Conservation (phyloP, 106 monocot genomes). For the Phalaenopsis aphrodite region DNA sequence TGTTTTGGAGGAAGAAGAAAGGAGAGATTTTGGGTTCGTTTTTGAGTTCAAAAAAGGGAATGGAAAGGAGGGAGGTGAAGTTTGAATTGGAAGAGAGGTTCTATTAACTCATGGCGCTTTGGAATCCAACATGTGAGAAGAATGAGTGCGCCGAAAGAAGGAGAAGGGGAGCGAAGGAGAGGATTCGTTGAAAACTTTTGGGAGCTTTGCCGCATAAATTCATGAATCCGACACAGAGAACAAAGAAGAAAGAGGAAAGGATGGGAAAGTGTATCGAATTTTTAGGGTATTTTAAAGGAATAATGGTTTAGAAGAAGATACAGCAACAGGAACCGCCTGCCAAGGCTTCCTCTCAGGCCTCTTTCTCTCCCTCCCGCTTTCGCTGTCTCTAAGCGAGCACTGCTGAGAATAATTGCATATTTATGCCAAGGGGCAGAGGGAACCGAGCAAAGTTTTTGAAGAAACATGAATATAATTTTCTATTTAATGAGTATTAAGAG, state of each 20-base stretch:
- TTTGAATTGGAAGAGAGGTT: not conserved
- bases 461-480: not conserved
- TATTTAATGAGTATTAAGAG: too few relatives aligned
- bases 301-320: not conserved
- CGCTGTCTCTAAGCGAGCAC: not conserved
- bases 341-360: not conserved
- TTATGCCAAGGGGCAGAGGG: not conserved
- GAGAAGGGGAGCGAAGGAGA: not conserved
- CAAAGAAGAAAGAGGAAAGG: not conserved
- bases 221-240: not conserved
- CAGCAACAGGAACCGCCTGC: not conserved
- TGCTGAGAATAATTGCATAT: slow-evolving; percentile 6
- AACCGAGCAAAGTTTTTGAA: not conserved
- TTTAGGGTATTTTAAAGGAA: not conserved
- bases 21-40: not conserved
- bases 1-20: not conserved
- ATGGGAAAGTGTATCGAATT: not conserved
- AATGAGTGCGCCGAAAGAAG: not conserved
- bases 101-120: not conserved
- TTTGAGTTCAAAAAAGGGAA: not conserved
- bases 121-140: not conserved
- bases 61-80: not conserved
- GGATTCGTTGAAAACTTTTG: not conserved
- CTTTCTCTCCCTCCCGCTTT: not conserved
- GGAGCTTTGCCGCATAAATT: not conserved